These are phyloP conservation scores for Pythium volutum DNA, from an alignment of 352 stramenopile genomes.

Conservation along the genomic window DNA sequence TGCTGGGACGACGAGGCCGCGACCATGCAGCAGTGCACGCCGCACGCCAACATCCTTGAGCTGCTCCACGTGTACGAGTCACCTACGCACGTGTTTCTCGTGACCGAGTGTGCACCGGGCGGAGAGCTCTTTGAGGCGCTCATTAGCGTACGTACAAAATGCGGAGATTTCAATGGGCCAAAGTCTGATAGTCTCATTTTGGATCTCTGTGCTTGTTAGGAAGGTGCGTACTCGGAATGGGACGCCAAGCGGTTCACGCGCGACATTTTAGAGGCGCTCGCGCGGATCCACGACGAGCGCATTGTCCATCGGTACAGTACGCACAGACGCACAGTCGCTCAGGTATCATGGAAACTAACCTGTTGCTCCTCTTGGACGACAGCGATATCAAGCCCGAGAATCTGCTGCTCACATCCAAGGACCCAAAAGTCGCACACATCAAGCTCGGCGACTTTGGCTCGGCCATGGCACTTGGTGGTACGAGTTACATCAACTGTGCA, in stretches of 20 bases:
- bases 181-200: background rate
- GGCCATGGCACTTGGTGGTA: slow-evolving; percentile 45
- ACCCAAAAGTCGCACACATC: slow-evolving; percentile 62
- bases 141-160: slow-evolving; percentile 30
- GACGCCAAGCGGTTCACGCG: slow-evolving; percentile 45
- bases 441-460: slow-evolving; percentile 86
- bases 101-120: slow-evolving; percentile 55
- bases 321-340: background rate
- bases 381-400: slow-evolving; percentile 87
- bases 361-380: background rate
- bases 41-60: slow-evolving; percentile 57
- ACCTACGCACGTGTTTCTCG: slow-evolving; percentile 43
- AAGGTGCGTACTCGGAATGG: slow-evolving; percentile 76
- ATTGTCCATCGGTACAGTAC: slow-evolving; percentile 61
- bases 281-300: slow-evolving; percentile 61
- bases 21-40: slow-evolving; percentile 42
- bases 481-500: slow-evolving; percentile 42
- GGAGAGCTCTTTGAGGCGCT: slow-evolving; percentile 72
- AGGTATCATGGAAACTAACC: background rate
- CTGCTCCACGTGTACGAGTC: slow-evolving; percentile 54
- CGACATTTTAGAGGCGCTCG: slow-evolving; percentile 56
- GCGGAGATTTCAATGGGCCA: background rate
- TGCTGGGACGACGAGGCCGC: slow-evolving; percentile 51
- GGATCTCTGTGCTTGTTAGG: slow-evolving; percentile 19
- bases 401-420: slow-evolving; percentile 68